phyloP scores from a whole-genome alignment of 345 rosid genomes.

The Brassica nigra region DNA sequence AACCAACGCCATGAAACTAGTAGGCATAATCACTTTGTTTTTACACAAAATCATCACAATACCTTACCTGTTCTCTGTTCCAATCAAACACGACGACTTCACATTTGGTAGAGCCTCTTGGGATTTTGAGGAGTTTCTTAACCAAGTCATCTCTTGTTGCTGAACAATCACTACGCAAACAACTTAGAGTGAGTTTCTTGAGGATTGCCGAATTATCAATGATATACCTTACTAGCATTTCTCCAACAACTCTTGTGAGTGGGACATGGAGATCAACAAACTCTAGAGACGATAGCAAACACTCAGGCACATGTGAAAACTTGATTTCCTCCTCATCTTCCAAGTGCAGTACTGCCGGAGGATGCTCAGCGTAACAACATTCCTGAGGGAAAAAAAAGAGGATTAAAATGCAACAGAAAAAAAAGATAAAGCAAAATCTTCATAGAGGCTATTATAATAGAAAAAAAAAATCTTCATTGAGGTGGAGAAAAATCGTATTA shows the following conservation, averaged over 20 bases:
- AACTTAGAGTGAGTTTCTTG: not conserved
- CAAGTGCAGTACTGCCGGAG: not conserved
- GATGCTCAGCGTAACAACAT: too few species aligned
- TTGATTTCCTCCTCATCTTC: not conserved
- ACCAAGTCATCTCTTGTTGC: not conserved
- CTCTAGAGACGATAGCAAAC: slow-evolving; percentile 10
- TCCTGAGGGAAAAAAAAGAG: too few species aligned
- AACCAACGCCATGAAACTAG: not conserved
- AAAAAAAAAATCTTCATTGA: not conserved
- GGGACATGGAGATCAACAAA: not conserved
- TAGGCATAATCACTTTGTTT: not conserved
- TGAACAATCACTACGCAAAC: not conserved
- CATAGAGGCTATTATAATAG: too few species aligned
- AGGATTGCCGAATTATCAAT: not conserved
- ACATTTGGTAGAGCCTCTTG: slow-evolving; percentile 1
- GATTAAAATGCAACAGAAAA: too few species aligned
- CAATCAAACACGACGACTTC: not conserved
- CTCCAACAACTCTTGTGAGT: not conserved
- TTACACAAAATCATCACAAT: not conserved
- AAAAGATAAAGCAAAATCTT: too few species aligned
- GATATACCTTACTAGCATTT: not conserved
- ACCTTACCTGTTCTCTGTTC: not conserved
- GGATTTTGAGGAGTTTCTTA: not conserved
- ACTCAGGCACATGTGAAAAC: not conserved
- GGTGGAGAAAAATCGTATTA: too few species aligned